Base-by-base conservation (phyloP, 768 basidiomycete species). In the Agrocybe chaxingu region DNA sequence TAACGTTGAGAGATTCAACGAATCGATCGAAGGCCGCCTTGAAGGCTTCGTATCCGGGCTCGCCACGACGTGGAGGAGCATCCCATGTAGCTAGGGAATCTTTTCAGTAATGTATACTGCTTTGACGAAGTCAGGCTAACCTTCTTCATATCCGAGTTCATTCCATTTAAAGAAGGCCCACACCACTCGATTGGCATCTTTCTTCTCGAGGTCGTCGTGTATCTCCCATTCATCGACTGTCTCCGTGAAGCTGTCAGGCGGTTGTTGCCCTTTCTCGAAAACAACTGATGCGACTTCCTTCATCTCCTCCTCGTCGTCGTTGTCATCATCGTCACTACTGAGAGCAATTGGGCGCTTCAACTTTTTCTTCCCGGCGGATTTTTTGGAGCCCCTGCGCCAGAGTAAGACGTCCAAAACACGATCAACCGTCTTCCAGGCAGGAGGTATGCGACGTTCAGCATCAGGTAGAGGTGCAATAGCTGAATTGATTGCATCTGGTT, bases 161-260 rank as follows among this genome's bases (percentile, higher is more conserved):
- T 83, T 76, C 96, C 96, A 98, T 66, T 98, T 99, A 57, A 92
- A 75, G 64, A 94, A 94, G 9, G 79, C 82, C 86, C 89, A 93
- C 13, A 83, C 74, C 32, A 96, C 81, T 44, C 78, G 66, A 35
- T 80, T 71, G 29, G 84, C 77, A 57, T 87, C 75, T 4, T 79
- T 68, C 30, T 67, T 60, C 8, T 62, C 61, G 5, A 92, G 67
- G 3, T 72, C 65, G 47, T 66, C 73, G 13, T 72, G 62, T 35
- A 59, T 51, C 65, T 86, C 78, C 79, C 84, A 90, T 18, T 84
- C 78, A 11, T 82, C 78, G 13, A 87, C 64, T 2, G 81, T 81
- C 51, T 87, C 79, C 41, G 81, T 72, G 30, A 81, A 63, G 19
- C 72, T 66, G 3, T 69, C 63, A 29, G 75, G 70, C 2, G 89